These are phyloP conservation scores for Penicillium sp. DNA, from an alignment of 2,329 filamentous ascomycete genomes.

Conservation along the genomic window DNA sequence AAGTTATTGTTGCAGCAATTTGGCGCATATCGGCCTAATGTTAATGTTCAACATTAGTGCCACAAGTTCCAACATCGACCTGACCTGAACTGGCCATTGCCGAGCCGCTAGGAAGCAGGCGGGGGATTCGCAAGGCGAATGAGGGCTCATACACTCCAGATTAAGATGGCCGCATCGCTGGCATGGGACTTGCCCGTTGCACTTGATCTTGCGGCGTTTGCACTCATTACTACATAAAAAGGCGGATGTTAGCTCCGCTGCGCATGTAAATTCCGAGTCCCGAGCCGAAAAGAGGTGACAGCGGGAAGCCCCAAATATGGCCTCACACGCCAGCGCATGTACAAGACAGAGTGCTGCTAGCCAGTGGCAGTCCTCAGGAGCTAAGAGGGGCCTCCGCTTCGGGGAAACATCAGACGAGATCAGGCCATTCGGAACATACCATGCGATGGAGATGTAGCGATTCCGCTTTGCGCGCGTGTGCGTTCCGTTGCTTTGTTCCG, in stretches of 20 bases:
- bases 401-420: constrained; percentile 14
- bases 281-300: not conserved
- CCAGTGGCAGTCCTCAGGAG: not conserved
- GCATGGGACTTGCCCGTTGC: constrained; percentile 67
- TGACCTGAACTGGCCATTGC: not conserved
- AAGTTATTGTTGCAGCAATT: constrained; percentile 75
- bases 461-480: constrained; percentile 64
- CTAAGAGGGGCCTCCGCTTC: not conserved
- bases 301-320: constrained; percentile 11
- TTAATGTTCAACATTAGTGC: constrained; percentile 5
- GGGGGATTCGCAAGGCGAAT: not conserved
- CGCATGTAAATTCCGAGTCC: not conserved
- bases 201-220: constrained; percentile 68
- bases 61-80: not conserved
- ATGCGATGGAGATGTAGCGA: constrained; percentile 68
- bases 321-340: not conserved
- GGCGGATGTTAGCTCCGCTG: constrained; percentile 11
- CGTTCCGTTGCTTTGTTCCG: constrained; percentile 47
- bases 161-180: constrained; percentile 66
- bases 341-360: not conserved
- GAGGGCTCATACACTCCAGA: constrained; percentile 54
- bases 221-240: constrained; percentile 58
- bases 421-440: constrained; percentile 47
- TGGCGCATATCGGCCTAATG: constrained; percentile 61
- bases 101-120: not conserved